Conservation (phyloP, 177 flowering plant species). For the Vitis hybrid region DNA sequence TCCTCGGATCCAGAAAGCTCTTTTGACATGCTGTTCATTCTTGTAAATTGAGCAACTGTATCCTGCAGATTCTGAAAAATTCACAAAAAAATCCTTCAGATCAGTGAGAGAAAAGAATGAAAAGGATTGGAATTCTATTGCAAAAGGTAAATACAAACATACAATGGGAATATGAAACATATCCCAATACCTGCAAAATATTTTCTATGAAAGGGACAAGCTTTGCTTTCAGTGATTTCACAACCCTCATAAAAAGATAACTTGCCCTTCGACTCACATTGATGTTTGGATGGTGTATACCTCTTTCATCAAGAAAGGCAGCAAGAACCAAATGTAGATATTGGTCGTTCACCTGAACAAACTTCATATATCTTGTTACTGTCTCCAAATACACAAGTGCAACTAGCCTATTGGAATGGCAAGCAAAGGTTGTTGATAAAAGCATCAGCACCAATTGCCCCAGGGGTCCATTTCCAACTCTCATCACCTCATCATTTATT, state of each 20-base stretch:
- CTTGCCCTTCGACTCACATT: slow-evolving; percentile 89
- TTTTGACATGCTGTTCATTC: slow-evolving; percentile 43
- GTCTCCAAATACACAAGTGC: slow-evolving; percentile 92
- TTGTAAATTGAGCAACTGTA: slow-evolving; percentile 66
- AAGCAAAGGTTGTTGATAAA: slow-evolving; percentile 67
- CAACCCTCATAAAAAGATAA: slow-evolving; percentile 95
- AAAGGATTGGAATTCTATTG: not conserved
- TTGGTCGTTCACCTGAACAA: slow-evolving; percentile 73
- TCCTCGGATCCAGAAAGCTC: slow-evolving; percentile 78
- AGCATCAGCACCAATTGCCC: slow-evolving; percentile 79
- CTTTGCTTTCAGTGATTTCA: slow-evolving; percentile 77
- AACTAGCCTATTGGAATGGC: slow-evolving; percentile 86
- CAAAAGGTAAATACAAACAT: not conserved
- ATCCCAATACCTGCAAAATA: slow-evolving; percentile 74
- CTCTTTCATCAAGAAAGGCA: slow-evolving; percentile 94
- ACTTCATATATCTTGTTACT: slow-evolving; percentile 76
- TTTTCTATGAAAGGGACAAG: slow-evolving; percentile 86
- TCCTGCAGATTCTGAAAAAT: slow-evolving; percentile 81
- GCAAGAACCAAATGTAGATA: slow-evolving; percentile 70
- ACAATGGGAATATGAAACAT: not conserved
- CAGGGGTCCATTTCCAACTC: slow-evolving; percentile 65
- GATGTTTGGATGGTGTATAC: slow-evolving; percentile 82
- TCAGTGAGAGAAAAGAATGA: not conserved
- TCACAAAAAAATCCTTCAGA: slow-evolving; percentile 1
- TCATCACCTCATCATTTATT: slow-evolving; percentile 74